These are phyloP conservation scores for Vicia faba DNA, from an alignment of 306 rosid species.

Conservation along the genomic window DNA sequence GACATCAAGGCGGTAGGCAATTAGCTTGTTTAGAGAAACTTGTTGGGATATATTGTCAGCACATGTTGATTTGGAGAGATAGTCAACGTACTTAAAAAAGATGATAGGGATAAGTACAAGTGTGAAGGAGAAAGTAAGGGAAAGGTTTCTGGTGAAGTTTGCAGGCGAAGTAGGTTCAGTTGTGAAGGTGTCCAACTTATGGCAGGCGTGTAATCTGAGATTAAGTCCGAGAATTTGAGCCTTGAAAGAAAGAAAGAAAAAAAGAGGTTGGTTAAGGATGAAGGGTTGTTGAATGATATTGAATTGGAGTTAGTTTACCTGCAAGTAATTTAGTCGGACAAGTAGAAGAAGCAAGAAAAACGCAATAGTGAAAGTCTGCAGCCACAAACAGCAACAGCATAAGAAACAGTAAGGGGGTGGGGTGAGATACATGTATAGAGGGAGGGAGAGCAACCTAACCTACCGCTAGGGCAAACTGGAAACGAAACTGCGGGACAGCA, in stretches of 20 bases:
- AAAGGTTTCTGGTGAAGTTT: slow-evolving; percentile 55
- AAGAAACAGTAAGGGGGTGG: neutral
- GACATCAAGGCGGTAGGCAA: slow-evolving; percentile 71
- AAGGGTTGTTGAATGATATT: too few relatives aligned
- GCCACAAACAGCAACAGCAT: neutral
- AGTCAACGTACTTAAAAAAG: slow-evolving; percentile 60
- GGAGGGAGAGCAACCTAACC: slow-evolving; percentile 31
- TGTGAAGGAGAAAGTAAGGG: slow-evolving; percentile 56
- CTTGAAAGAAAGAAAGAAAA: too few relatives aligned
- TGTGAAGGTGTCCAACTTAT: slow-evolving; percentile 37
- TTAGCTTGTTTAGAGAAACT: slow-evolving; percentile 71
- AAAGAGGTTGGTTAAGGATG: too few relatives aligned
- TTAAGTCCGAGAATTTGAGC: slow-evolving; percentile 59
- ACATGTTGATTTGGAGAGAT: slow-evolving; percentile 52
- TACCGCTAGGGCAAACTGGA: slow-evolving; percentile 48
- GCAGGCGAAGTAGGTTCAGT: slow-evolving; percentile 21
- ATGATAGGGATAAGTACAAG: slow-evolving; percentile 57
- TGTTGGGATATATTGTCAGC: slow-evolving; percentile 59
- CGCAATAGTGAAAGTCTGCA: slow-evolving; percentile 57
- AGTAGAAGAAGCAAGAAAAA: slow-evolving; percentile 52
- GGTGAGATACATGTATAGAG: neutral
- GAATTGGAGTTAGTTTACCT: slow-evolving; percentile 28
- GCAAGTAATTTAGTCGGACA: slow-evolving; percentile 61
- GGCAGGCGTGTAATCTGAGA: slow-evolving; percentile 44
- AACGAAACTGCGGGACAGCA: slow-evolving; percentile 37